phyloP scores from a whole-genome alignment of 805 yeast genomes.

The Kuraishia floccosa region DNA sequence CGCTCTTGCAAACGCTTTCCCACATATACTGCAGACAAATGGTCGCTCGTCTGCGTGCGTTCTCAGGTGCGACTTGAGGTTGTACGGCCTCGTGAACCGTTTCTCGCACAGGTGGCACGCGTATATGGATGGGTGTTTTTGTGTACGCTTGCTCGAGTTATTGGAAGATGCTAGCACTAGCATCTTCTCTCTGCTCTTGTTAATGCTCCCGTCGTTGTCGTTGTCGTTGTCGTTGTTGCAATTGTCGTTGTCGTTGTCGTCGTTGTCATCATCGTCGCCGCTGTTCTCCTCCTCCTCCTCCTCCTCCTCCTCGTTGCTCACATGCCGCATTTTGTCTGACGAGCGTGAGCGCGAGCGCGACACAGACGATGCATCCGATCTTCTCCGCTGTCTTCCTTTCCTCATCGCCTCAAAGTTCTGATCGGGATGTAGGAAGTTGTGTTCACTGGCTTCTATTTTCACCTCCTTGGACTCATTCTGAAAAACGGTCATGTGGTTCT shows the following conservation, averaged over 20 bases:
- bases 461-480: too few relatives aligned
- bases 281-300: slow-evolving; percentile 14
- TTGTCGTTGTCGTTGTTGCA: slow-evolving; percentile 18
- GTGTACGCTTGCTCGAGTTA: slow-evolving; percentile 40
- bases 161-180: slow-evolving; percentile 54
- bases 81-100: slow-evolving; percentile 85
- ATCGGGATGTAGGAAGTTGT: slow-evolving; percentile 16
- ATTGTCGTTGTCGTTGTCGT: slow-evolving; percentile 11
- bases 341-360: slow-evolving; percentile 23
- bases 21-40: slow-evolving; percentile 60
- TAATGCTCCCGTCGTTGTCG: slow-evolving; percentile 11
- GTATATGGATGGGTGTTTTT: slow-evolving; percentile 63
- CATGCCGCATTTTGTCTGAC: too few relatives aligned
- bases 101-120: slow-evolving; percentile 78
- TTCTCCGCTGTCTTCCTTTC: slow-evolving; percentile 26
- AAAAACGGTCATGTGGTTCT: too few relatives aligned
- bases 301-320: too few relatives aligned
- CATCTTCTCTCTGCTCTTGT: slow-evolving; percentile 39
- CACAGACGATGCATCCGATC: slow-evolving; percentile 8
- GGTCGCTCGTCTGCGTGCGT: slow-evolving; percentile 87
- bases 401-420: slow-evolving; percentile 18
- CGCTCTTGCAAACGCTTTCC: slow-evolving; percentile 72
- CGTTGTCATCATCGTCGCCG: slow-evolving; percentile 5
- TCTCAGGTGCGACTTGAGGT: slow-evolving; percentile 79
- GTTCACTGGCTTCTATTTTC: too few relatives aligned